Evolutionary conservation across 805 yeast species (phyloP), one percentile per base, ranked within the genome.

Genomic region (Candida xiaguanensis): DNA sequence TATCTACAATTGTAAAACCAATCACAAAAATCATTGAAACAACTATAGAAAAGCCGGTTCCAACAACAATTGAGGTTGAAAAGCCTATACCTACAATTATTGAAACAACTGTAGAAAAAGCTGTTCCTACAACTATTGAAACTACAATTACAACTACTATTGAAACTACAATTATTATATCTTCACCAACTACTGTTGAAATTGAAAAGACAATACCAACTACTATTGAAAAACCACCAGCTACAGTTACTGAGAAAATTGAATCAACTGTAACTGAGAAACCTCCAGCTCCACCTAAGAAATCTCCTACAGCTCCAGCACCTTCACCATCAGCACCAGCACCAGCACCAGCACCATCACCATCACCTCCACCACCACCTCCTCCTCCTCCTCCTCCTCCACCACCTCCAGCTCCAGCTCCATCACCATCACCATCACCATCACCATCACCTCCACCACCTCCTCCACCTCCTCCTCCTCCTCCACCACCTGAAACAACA

Each of bases 361-460:
- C 33, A n/a, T 30, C 38, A 26, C 31, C 29, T 5, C 15, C 28
- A 11, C 19, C 16, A 34, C 13, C 40, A 29, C 14, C 28, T 3
- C 20, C 13, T 5, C 13, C 26, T 9, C 5, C 28, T 2, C 26
- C 34, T 18, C 11, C 25, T 5, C 7, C 32, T 23, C 25, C 34
- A 13, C 13, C 39, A 24, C 30, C 34, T 17, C 34, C 41, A 13
- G 38, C 38, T 25, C 22, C 17, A 13, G 24, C 16, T 13, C n/a
- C n/a, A n/a, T n/a, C n/a, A n/a, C n/a, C n/a, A n/a, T n/a, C n/a
- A n/a, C 9, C 24, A 22, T 22, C 32, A 15, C 22, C 8, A 18
- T 16, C 14, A 7, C 20, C 32, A 16, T 12, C 32, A 8, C 32
- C 32, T 15, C 22, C 32, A 29, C 32, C 32, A 9, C 22, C 32